A percentile compares a stretch with the other conserved stretches of the same genome.
Evolutionary conservation across 805 yeast species (phyloP).

Genomic region (Metschnikowia proteae): DNA sequence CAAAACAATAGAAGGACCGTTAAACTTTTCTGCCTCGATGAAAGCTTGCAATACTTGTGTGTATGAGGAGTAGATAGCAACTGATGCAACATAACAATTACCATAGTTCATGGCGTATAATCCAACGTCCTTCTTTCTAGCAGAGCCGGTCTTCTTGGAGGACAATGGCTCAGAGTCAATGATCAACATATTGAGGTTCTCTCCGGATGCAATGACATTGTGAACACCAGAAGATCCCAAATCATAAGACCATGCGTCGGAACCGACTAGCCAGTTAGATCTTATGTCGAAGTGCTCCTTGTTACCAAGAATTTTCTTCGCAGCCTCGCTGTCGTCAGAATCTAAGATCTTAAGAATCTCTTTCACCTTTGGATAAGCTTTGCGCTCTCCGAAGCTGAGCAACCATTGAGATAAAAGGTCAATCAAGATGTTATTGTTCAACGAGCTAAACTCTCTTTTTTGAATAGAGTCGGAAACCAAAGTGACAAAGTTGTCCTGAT

Average conservation of each 20-base stretch:
- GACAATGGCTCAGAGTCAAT: slow-evolving; percentile 79
- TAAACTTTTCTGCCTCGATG: slow-evolving; percentile 81
- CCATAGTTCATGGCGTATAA: slow-evolving; percentile 93
- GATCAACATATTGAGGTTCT: slow-evolving; percentile 77
- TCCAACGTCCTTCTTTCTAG: slow-evolving; percentile 88
- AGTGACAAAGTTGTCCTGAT: slow-evolving; percentile 42
- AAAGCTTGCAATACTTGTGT: slow-evolving; percentile 88
- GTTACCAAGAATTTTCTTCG: slow-evolving; percentile 44
- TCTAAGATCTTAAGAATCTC: slow-evolving; percentile 38
- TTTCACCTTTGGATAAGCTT: slow-evolving; percentile 27
- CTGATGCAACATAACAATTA: slow-evolving; percentile 85
- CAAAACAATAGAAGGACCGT: slow-evolving; percentile 88
- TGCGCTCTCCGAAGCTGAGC: slow-evolving; percentile 42
- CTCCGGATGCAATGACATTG: slow-evolving; percentile 68
- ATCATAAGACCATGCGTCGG: slow-evolving; percentile 95
- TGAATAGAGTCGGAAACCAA: slow-evolving; percentile 46
- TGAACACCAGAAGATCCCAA: slow-evolving; percentile 90
- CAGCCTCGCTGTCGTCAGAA: slow-evolving; percentile 38
- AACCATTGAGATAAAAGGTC: slow-evolving; percentile 70
- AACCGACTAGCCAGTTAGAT: slow-evolving; percentile 82
- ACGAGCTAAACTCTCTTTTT: slow-evolving; percentile 40
- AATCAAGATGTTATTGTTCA: slow-evolving; percentile 46
- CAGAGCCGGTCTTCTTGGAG: slow-evolving; percentile 35
- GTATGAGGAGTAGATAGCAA: slow-evolving; percentile 89
- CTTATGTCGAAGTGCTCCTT: slow-evolving; percentile 45